Percentiles rank a stretch among this genome's conserved stretches.
These are phyloP conservation scores for Hondaea fermentalgiana DNA, from an alignment of 108 stramenopile species.

Conservation along the genomic window DNA sequence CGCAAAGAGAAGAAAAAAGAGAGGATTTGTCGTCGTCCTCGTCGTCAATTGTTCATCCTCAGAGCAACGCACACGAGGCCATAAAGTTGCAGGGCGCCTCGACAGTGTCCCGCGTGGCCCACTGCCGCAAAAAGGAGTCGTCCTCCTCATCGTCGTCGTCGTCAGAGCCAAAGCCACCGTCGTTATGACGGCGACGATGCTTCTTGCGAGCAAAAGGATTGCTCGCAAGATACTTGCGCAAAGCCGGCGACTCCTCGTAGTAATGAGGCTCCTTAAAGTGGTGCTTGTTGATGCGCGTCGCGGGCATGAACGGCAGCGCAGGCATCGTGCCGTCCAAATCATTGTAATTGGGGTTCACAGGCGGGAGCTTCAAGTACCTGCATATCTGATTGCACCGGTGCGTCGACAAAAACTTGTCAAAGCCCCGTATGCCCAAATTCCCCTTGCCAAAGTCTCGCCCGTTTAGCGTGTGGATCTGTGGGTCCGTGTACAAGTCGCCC, in stretches of 20 bases:
- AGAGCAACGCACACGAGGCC: not conserved
- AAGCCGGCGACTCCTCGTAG: not conserved
- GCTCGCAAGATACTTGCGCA: not conserved
- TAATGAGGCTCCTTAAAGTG: not conserved
- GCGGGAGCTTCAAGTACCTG: not conserved
- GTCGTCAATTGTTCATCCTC: not conserved
- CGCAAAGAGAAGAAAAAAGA: too few relatives aligned
- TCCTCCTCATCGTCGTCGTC: not conserved
- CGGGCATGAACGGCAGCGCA: not conserved
- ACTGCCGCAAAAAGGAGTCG: not conserved
- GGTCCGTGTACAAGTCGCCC: conserved; percentile 24
- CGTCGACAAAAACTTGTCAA: not conserved
- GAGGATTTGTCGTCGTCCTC: too few relatives aligned
- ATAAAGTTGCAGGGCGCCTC: not conserved
- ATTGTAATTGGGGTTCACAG: not conserved
- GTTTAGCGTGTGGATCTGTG: conserved; percentile 20
- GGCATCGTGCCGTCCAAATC: conserved; percentile 16
- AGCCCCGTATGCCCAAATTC: conserved; percentile 4
- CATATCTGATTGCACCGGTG: conserved; percentile 15
- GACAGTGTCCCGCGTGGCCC: not conserved
- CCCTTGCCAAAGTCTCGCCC: not conserved
- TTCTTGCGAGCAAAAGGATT: not conserved
- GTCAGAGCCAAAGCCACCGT: not conserved
- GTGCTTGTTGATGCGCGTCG: not conserved
- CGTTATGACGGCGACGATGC: not conserved